A percentile compares a stretch with the other conserved stretches of the same genome.
Evolutionary conservation across 495 filamentous ascomycete species (phyloP).

Genomic region (Xylaria sp.): DNA sequence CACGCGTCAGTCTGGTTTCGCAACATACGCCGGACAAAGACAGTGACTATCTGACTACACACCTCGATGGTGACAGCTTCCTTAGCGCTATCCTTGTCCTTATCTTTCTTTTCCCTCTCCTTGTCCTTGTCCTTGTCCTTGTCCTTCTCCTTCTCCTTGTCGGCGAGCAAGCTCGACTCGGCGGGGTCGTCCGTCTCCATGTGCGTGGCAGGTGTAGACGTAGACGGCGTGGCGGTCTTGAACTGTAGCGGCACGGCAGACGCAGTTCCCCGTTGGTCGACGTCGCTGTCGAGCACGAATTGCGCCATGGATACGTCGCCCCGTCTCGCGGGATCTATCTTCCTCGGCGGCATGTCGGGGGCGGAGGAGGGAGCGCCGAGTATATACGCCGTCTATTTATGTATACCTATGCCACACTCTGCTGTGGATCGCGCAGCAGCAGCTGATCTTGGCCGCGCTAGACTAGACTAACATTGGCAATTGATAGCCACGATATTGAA

Average conservation of each 20-base stretch:
- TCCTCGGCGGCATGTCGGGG: slow-evolving; percentile 22
- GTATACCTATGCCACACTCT: not conserved
- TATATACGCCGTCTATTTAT: not conserved
- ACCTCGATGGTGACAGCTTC: slow-evolving; percentile 54
- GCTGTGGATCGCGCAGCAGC: slow-evolving; percentile 9
- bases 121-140: slow-evolving; percentile 29
- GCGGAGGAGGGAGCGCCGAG: not conserved
- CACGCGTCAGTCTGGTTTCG: not conserved
- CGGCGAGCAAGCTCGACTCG: slow-evolving; percentile 31
- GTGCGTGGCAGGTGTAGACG: slow-evolving; percentile 34
- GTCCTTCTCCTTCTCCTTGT: slow-evolving; percentile 36
- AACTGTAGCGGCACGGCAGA: slow-evolving; percentile 34
- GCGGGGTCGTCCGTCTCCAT: slow-evolving; percentile 38
- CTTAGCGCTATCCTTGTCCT: slow-evolving; percentile 21
- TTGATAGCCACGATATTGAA: not conserved
- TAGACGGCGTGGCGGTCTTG: slow-evolving; percentile 20
- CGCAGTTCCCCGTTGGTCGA: slow-evolving; percentile 29
- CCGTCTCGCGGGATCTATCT: slow-evolving; percentile 18
- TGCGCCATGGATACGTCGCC: slow-evolving; percentile 49
- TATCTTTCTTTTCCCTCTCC: slow-evolving; percentile 18
- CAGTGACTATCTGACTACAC: slow-evolving; percentile 11
- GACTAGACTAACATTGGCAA: slow-evolving; percentile 10
- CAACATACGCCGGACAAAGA: not conserved
- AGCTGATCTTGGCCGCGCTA: slow-evolving; percentile 7
- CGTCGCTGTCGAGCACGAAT: slow-evolving; percentile 49